These are phyloP conservation scores for Cytidiella melzeri DNA, from an alignment of 768 basidiomycete species.

Conservation along the genomic window DNA sequence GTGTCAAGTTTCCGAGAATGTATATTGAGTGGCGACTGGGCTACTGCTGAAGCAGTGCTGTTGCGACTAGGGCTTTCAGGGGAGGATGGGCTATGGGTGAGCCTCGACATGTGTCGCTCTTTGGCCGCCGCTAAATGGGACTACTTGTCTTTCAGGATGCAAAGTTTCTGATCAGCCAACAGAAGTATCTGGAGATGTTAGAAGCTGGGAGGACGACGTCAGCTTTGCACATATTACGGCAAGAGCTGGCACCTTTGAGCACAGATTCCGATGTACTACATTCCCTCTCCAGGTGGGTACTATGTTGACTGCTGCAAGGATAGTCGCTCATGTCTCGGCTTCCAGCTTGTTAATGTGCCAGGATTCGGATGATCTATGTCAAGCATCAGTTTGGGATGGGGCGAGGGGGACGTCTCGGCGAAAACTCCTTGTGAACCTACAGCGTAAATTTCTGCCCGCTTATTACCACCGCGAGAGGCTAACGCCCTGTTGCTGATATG, in stretches of 20 bases:
- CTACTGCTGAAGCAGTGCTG: constrained; percentile 66
- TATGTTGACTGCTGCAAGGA: constrained; percentile 13
- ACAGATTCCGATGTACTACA: constrained; percentile 80
- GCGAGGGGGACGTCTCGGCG: constrained; percentile 73
- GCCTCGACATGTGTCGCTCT: constrained; percentile 15
- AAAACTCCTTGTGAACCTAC: constrained; percentile 69
- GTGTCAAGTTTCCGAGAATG: constrained; percentile 77
- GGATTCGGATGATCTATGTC: constrained; percentile 74
- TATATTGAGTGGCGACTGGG: constrained; percentile 78
- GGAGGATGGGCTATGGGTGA: constrained; percentile 65
- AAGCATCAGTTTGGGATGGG: constrained; percentile 86
- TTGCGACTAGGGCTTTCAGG: constrained; percentile 62
- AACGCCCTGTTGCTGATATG: not conserved
- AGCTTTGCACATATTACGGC: constrained; percentile 81
- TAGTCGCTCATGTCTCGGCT: not conserved
- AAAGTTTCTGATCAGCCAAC: constrained; percentile 83
- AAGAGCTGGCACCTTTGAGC: constrained; percentile 81
- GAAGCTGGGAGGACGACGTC: constrained; percentile 74
- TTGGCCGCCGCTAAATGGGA: not conserved
- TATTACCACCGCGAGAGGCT: not conserved
- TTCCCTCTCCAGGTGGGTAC: constrained; percentile 71
- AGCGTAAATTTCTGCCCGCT: constrained; percentile 49
- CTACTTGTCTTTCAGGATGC: constrained; percentile 47
- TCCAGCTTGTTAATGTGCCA: constrained; percentile 88
- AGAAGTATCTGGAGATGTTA: constrained; percentile 93